A percentile compares a stretch with the other conserved stretches of the same genome.
Conservation (phyloP, 169 alveolate species). For the Plasmodium cynomolgi region DNA sequence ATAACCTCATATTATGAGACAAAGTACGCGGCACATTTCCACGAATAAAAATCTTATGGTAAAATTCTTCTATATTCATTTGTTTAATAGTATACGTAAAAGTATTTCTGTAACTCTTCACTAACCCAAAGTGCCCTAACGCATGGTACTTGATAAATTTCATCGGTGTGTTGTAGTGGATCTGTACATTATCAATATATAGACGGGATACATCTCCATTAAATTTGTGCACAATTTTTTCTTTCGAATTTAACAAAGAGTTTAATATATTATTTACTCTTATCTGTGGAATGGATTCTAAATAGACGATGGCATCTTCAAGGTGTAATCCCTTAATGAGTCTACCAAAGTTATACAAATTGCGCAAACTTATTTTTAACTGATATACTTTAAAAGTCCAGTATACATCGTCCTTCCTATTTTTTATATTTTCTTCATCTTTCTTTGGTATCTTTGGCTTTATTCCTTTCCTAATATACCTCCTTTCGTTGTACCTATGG, state of each 20-base stretch:
- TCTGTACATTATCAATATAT: conserved; percentile 79
- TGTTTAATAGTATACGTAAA: conserved; percentile 83
- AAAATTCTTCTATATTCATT: conserved; percentile 87
- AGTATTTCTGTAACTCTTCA: conserved; percentile 82
- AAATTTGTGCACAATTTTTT: conserved; percentile 81
- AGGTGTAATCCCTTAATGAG: conserved; percentile 79
- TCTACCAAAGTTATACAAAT: conserved; percentile 80
- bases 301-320: conserved; percentile 87
- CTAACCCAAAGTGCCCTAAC: conserved; percentile 82
- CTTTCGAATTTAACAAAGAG: conserved; percentile 80
- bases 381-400: conserved; percentile 86
- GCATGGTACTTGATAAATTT: conserved; percentile 55
- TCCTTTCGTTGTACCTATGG: conserved; percentile 73
- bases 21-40: conserved; percentile 86
- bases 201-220: conserved; percentile 86
- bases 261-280: conserved; percentile 80
- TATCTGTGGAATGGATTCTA: conserved; percentile 82
- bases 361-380: conserved; percentile 82
- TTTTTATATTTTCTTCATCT: conserved; percentile 78
- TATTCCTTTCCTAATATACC: conserved; percentile 80
- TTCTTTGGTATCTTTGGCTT: conserved; percentile 80
- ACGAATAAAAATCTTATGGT: conserved; percentile 83
- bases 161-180: conserved; percentile 79
- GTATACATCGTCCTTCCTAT: conserved; percentile 66
- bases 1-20: conserved; percentile 83